Evolutionary conservation across 1,139 yeast species (phyloP).

Genomic region (Lodderomyces metapsilosis): DNA sequence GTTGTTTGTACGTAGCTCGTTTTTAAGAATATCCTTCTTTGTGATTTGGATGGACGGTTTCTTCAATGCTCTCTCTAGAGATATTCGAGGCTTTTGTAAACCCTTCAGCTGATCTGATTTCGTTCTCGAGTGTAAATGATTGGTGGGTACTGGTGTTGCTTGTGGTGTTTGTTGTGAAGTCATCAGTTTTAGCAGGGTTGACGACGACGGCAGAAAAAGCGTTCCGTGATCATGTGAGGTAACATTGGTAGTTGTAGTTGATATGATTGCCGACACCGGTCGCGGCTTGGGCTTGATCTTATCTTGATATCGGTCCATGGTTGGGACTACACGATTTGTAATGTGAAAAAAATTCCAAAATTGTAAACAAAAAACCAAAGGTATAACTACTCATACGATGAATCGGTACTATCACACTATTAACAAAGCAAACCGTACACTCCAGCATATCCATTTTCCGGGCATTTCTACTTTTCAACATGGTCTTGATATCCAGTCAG

Average conservation of each 20-base stretch:
- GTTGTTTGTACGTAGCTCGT: background rate
- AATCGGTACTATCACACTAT: background rate
- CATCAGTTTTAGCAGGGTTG: background rate
- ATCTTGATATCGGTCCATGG: background rate
- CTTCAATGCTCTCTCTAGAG: background rate
- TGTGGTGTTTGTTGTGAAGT: slow-evolving; percentile 4
- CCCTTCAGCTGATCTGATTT: background rate
- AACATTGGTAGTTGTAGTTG: slow-evolving; percentile 12
- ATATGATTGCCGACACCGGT: slow-evolving; percentile 10
- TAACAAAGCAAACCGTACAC: slow-evolving; percentile 17
- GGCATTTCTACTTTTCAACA: slow-evolving; percentile 52
- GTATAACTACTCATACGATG: too few relatives aligned
- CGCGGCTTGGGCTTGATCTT: slow-evolving; percentile 2
- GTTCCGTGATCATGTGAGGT: slow-evolving; percentile 7
- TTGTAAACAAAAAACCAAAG: background rate
- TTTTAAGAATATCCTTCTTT: slow-evolving; percentile 7
- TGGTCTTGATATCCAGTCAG: slow-evolving; percentile 64
- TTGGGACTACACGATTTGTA: background rate
- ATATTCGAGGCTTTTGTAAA: background rate
- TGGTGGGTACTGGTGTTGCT: slow-evolving; percentile 1
- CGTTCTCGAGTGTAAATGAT: background rate
- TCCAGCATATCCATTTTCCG: slow-evolving; percentile 65
- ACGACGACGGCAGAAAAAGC: background rate
- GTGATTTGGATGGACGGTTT: background rate
- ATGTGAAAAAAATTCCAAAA: background rate